Evolutionary conservation across 768 basidiomycete species (phyloP).

Genomic region (Podaxis sp.): DNA sequence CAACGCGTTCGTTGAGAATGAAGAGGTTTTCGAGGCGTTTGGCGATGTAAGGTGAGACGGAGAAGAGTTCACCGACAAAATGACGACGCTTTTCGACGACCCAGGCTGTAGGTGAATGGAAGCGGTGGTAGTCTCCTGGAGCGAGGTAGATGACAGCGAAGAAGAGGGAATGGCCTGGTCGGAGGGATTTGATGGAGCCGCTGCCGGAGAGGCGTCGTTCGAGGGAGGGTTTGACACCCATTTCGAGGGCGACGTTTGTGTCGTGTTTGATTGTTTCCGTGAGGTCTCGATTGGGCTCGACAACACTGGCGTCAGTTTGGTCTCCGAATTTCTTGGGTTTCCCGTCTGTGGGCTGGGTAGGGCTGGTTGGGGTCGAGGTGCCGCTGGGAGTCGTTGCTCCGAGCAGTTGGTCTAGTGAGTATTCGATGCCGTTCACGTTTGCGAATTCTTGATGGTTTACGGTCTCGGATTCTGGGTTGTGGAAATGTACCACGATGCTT

Average conservation of each 20-base stretch:
- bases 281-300: constrained; percentile 44
- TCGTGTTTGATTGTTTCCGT: constrained; percentile 63
- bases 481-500: constrained; percentile 30
- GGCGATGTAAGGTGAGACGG: constrained; percentile 94
- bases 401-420: constrained; percentile 87
- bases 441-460: constrained; percentile 91
- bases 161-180: constrained; percentile 79
- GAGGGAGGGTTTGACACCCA: constrained; percentile 45
- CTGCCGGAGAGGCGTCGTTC: constrained; percentile 23
- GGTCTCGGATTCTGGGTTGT: constrained; percentile 46
- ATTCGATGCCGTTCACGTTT: constrained; percentile 94
- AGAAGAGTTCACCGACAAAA: constrained; percentile 94
- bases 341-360: constrained; percentile 30
- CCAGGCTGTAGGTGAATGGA: constrained; percentile 95
- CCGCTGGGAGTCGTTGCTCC: constrained; percentile 38
- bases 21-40: constrained; percentile 89
- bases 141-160: constrained; percentile 97
- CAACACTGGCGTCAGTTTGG: constrained; percentile 73
- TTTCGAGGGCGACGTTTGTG: constrained; percentile 64
- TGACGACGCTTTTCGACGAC: constrained; percentile 95
- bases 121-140: constrained; percentile 97
- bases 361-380: constrained; percentile 3
- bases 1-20: constrained; percentile 97
- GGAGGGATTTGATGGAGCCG: constrained; percentile 44
- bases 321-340: constrained; percentile 56